Base-by-base conservation (phyloP, 2,329 filamentous ascomycete genomes). In the Zarea fungicola region DNA sequence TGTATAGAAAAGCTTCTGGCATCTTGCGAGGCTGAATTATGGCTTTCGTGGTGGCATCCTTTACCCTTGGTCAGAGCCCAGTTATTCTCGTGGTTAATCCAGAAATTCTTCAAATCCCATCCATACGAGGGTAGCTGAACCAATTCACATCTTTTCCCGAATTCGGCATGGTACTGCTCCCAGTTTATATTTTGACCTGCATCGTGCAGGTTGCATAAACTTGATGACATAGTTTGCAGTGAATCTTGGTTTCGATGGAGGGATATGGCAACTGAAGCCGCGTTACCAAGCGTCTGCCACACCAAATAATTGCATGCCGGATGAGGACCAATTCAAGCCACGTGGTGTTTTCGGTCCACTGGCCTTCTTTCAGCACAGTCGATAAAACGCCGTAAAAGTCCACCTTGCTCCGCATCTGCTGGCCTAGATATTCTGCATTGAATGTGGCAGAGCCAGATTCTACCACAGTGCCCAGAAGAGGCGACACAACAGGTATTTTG, bases 301-400 rank as follows among this genome's bases (percentile, higher is more conserved):
- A 85, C 75, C 73, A 88, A 83, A 48, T 75, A 76, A 40, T 74
- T 73, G 63, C 79, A 84, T n/a, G 87, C 77, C 0, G 84, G 83
- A 58, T 87, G 81, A 31, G 84, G 83, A 11, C 85, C 85, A 55
- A 88, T 69, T 89, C 85, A 44, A 89, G 67, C 78, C 80, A 87
- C 19, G 80, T 72, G 6, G 82, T 83, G 65, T 81, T 79, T 51
- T 81, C 77, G n/a, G n/a, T n/a, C n/a, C n/a, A n/a, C n/a, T n/a
- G n/a, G n/a, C n/a, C n/a, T n/a, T n/a, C n/a, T n/a, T n/a, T n/a
- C n/a, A n/a, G n/a, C n/a, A n/a, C n/a, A n/a, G n/a, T n/a, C n/a
- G n/a, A n/a, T 2, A 89, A 65, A 14, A 80, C 83, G n/a, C 67
- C 72, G 45, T 72, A 65, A 63, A 88, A 86, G 62, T 86, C 74